Evolutionary conservation across 805 yeast species (phyloP), one percentile per base, ranked within the genome.

Genomic region (Zygoascus ofunaensis): DNA sequence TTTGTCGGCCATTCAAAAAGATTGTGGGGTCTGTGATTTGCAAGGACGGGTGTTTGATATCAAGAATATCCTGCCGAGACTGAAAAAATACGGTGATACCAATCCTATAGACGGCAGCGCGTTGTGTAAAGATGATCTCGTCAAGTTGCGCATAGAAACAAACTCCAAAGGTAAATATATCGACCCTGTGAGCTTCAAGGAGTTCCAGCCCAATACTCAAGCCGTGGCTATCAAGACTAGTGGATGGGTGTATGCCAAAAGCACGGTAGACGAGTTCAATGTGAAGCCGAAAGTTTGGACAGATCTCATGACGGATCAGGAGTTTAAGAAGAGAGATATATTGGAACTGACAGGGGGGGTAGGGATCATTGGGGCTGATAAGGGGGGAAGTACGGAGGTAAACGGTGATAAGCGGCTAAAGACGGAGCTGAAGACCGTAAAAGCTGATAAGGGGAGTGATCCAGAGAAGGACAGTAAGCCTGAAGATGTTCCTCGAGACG

Each of bases 111-210:
- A 55, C 2, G 58, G 59, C 4, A 59, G 55, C 38, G 45, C 51
- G 4, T 33, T 60, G 42, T 34, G 38, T n/a, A 41, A 43, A 12
- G 22, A 38, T 15, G 54, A 48, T 22, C 48, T 63, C 34, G 48
- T 58, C 15, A 48, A 55, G 41, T 49, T 62, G 37, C 44, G 50
- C 15, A 49, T 61, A 26, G 41, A 49, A 2, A 48, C 46, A 36
- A 56, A 62, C 34, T 50, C 45, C 4, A 57, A 57, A 4, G 58
- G 54, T 22, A 43, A 46, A 20, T 56, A 51, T 30, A 54, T 59
- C 33, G 66, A 62, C 48, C 66, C 66, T 3, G 63, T 63, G 18
- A 59, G 60, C 18, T 52, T 54, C 49, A 58, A 62, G 46, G 58
- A 55, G 22, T 53, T 62, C 28, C 54, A 52, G 22, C 44, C 51